Base-by-base conservation (phyloP, 345 rosid genomes). In the Hypericum perforatum region DNA sequence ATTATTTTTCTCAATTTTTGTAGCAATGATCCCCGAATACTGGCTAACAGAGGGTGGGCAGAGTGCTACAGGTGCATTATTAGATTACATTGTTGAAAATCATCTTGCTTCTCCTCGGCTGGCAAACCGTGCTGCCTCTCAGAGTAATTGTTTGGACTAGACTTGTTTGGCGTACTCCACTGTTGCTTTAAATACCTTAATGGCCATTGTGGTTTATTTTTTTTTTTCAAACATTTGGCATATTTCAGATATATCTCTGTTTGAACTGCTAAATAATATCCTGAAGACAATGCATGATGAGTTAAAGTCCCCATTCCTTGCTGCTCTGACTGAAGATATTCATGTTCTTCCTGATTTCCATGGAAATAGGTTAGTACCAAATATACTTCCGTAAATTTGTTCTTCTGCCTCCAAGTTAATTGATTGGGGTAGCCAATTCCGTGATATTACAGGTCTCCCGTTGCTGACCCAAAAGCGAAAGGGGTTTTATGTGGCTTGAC, bases 41-140 rank as follows among this genome's bases (percentile, higher is more conserved):
- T 92, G 96, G 98, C 96, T 92, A 45, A 88, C 95, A 50, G 98
- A 88, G 70, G 96, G 96, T 49, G 98, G 95, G 60, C 98, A 92
- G 72, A 88, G 96, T 82, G 96, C 96, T 45, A 92, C 98, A 15
- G 98, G 98, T 52, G 95, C 98, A 59, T 74, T 88, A 67, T 61
- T 92, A 48, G 98, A 92, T 73, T 69, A 83, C 68, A 61, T 92
- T 7, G 72, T 92, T 57, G 94, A 92, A 71, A 92, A 73, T 43
- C 96, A 92, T 63, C 82, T 70, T 66, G 98, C 95, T 74, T 88
- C 95, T 66, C 79, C 82, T 45, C 74, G 64, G 43, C 95, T 92
- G 75, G 95, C 98, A 43, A 88, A 83, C 61, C 86, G 76, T 38
- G 95, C 96, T 68, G 96, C 95, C 63, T 81, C 95, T 56, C 83